Evolutionary conservation across 306 rosid genomes (phyloP).

Genomic region (Cyclanthera cordifolia): DNA sequence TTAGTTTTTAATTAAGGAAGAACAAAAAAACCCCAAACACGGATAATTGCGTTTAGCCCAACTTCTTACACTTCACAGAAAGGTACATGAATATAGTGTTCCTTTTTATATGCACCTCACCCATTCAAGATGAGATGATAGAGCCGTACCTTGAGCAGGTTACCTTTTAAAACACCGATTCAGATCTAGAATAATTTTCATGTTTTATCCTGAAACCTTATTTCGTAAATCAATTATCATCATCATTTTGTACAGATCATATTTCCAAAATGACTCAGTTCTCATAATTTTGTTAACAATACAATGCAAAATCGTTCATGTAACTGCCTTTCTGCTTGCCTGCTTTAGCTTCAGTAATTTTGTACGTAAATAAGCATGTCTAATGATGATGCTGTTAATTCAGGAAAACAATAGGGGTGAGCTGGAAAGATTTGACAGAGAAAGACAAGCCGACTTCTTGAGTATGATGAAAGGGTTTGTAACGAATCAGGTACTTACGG

Average conservation of each 20-base stretch:
- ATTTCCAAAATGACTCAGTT: background rate
- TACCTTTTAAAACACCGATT: too few species aligned
- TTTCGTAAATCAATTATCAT: background rate
- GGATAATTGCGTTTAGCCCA: too few species aligned
- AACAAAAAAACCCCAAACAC: too few species aligned
- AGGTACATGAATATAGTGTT: too few species aligned
- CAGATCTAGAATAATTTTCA: background rate
- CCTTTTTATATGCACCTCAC: too few species aligned
- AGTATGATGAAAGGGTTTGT: constrained; percentile 92
- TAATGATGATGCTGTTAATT: constrained; percentile 13
- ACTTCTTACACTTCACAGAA: too few species aligned
- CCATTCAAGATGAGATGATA: too few species aligned
- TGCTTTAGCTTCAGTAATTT: background rate
- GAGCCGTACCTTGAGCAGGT: too few species aligned
- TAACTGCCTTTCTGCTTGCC: background rate
- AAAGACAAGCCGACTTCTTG: constrained; percentile 68
- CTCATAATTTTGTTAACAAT: background rate
- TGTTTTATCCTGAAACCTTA: background rate
- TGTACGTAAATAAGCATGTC: background rate
- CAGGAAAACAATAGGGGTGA: constrained; percentile 89
- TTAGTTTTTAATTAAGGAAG: too few species aligned
- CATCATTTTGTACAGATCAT: background rate
- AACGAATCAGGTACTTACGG: constrained; percentile 61
- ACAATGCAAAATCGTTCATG: background rate
- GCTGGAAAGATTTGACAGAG: constrained; percentile 79